A percentile compares a stretch with the other conserved stretches of the same genome.
phyloP scores from a whole-genome alignment of 805 yeast species.

The Cyberlindnera subsufficiens region DNA sequence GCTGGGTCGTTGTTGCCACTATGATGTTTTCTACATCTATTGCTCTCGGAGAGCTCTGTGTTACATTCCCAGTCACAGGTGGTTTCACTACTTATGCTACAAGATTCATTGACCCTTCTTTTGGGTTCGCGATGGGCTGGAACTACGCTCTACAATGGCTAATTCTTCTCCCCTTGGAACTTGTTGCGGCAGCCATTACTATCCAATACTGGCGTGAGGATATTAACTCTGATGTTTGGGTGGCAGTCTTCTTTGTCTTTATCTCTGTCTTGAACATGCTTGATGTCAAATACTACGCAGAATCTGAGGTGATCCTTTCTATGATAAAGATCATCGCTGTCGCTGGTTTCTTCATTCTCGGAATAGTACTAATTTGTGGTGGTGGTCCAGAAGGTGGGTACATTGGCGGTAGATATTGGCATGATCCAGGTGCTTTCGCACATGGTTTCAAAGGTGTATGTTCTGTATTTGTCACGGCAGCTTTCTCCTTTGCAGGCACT shows the following conservation, averaged over 20 bases:
- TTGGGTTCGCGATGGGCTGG: constrained; percentile 49
- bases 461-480: constrained; percentile 69
- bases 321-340: constrained; percentile 42
- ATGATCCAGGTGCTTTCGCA: constrained; percentile 47
- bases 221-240: constrained; percentile 52
- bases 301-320: constrained; percentile 45
- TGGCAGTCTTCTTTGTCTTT: constrained; percentile 42
- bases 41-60: constrained; percentile 48
- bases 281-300: constrained; percentile 50
- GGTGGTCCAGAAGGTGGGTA: constrained; percentile 46
- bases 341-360: constrained; percentile 40
- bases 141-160: constrained; percentile 52
- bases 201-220: constrained; percentile 47
- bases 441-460: constrained; percentile 61
- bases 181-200: constrained; percentile 54
- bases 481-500: constrained; percentile 69
- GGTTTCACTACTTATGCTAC: constrained; percentile 45
- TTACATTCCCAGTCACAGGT: constrained; percentile 48
- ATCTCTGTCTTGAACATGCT: constrained; percentile 43
- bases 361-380: constrained; percentile 44
- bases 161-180: constrained; percentile 48
- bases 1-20: constrained; percentile 46
- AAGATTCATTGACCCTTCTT: constrained; percentile 48
- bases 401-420: constrained; percentile 46
- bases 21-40: constrained; percentile 57